phyloP scores from a whole-genome alignment of 2,329 filamentous ascomycete genomes.

The Aspergillus puulaauensis region DNA sequence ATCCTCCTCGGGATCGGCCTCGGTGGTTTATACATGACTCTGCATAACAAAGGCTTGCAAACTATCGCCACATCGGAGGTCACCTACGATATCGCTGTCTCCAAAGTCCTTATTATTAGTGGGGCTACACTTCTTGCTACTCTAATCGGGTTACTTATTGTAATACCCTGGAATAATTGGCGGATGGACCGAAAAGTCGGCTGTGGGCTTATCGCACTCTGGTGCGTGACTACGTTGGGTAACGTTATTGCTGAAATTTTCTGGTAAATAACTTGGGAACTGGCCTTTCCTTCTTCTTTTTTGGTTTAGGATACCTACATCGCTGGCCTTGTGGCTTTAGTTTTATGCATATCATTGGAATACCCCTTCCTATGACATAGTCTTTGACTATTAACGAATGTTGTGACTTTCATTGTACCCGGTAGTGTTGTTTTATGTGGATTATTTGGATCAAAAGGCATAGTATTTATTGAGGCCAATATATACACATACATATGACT shows the following conservation, averaged over 20 bases:
- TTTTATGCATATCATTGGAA: background rate
- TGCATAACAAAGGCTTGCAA: constrained; percentile 47
- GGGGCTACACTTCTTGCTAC: constrained; percentile 81
- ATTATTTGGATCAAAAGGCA: background rate
- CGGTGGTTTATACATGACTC: constrained; percentile 82
- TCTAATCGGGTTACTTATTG: constrained; percentile 72
- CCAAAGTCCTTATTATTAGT: constrained; percentile 79
- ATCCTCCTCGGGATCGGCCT: constrained; percentile 94
- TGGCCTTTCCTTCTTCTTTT: background rate
- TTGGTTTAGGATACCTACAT: background rate
- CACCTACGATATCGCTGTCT: constrained; percentile 80
- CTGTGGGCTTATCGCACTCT: constrained; percentile 74
- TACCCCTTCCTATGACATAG: background rate
- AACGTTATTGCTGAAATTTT: constrained; percentile 78
- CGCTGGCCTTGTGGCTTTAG: background rate
- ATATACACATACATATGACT: background rate
- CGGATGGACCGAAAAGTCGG: constrained; percentile 80
- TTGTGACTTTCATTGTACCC: background rate
- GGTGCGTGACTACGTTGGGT: constrained; percentile 73
- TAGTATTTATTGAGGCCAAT: background rate
- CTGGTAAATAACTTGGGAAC: constrained; percentile 13
- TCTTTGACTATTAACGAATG: background rate
- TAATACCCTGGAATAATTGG: constrained; percentile 85
- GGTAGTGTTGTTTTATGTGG: background rate
- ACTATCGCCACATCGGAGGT: constrained; percentile 28